Conservation (phyloP, 495 filamentous ascomycete species). For the Daldinia concentrica region DNA sequence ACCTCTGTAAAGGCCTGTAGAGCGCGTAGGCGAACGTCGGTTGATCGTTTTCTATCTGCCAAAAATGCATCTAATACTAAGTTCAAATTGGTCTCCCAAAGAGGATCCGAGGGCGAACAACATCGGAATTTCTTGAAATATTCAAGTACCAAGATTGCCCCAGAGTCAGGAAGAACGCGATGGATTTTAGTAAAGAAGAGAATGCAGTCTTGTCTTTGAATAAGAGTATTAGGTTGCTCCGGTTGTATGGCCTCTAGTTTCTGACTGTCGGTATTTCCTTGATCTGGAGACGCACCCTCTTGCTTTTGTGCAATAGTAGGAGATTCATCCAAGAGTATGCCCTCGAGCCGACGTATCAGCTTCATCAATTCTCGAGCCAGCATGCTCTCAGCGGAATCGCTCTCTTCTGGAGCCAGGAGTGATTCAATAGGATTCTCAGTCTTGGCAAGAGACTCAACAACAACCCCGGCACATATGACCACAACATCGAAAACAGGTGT, state of each 20-base stretch:
- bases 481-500: constrained; percentile 58
- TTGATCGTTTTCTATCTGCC: constrained; percentile 66
- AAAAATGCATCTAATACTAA: constrained; percentile 73
- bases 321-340: constrained; percentile 45
- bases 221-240: constrained; percentile 52
- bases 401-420: constrained; percentile 28
- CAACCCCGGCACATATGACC: constrained; percentile 52
- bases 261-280: constrained; percentile 7
- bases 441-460: constrained; percentile 44
- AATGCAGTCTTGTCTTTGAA: constrained; percentile 70
- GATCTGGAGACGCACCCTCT: constrained; percentile 36
- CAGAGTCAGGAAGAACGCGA: constrained; percentile 65
- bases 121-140: constrained; percentile 68
- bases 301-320: constrained; percentile 58
- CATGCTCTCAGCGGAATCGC: constrained; percentile 46
- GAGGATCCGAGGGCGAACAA: constrained; percentile 73
- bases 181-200: constrained; percentile 73
- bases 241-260: constrained; percentile 21
- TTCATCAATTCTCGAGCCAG: constrained; percentile 49
- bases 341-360: constrained; percentile 56
- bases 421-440: constrained; percentile 47
- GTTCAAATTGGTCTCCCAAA: constrained; percentile 72
- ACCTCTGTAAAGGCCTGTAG: constrained; percentile 75
- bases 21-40: constrained; percentile 72
- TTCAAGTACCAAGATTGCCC: constrained; percentile 65